phyloP scores from a whole-genome alignment of 352 stramenopile species.

The Pythium apleroticum region DNA sequence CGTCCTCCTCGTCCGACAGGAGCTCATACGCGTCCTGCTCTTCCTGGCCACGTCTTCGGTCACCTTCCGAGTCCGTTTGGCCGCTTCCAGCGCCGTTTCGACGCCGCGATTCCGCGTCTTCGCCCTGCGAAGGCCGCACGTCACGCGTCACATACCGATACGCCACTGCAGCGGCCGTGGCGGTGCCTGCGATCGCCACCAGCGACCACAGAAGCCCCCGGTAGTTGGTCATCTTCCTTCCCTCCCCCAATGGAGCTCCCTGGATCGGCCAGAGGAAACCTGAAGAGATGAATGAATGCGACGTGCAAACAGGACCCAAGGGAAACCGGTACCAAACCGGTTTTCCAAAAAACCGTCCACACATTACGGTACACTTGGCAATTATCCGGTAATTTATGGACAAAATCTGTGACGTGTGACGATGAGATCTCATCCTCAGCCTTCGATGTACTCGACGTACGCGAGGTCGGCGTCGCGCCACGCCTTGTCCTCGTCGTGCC shows the following conservation, averaged over 20 bases:
- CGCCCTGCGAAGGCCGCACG: slow-evolving; percentile 27
- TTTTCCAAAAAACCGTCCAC: not conserved
- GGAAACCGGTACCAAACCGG: slow-evolving; percentile 5
- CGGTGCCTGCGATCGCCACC: slow-evolving; percentile 64
- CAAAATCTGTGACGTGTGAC: slow-evolving; percentile 14
- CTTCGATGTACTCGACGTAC: slow-evolving; percentile 76
- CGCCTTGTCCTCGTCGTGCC: slow-evolving; percentile 65
- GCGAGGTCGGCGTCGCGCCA: slow-evolving; percentile 62
- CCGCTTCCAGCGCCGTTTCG: slow-evolving; percentile 9
- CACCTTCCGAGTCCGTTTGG: slow-evolving; percentile 2
- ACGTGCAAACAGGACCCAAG: not conserved
- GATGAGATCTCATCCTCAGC: slow-evolving; percentile 25
- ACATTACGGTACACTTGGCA: not conserved
- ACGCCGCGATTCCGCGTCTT: slow-evolving; percentile 16
- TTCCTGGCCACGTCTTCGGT: slow-evolving; percentile 12
- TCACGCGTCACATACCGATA: slow-evolving; percentile 66
- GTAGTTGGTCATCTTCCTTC: slow-evolving; percentile 36
- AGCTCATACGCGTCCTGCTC: slow-evolving; percentile 39
- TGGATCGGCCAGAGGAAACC: slow-evolving; percentile 12
- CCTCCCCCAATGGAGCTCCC: not conserved
- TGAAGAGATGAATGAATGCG: slow-evolving; percentile 1
- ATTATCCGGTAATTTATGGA: slow-evolving; percentile 5
- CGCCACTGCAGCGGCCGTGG: slow-evolving; percentile 50
- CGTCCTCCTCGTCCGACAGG: slow-evolving; percentile 41
- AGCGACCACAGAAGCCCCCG: slow-evolving; percentile 64